Evolutionary conservation across 306 rosid genomes (phyloP).

Genomic region (Corylus heterophylla): DNA sequence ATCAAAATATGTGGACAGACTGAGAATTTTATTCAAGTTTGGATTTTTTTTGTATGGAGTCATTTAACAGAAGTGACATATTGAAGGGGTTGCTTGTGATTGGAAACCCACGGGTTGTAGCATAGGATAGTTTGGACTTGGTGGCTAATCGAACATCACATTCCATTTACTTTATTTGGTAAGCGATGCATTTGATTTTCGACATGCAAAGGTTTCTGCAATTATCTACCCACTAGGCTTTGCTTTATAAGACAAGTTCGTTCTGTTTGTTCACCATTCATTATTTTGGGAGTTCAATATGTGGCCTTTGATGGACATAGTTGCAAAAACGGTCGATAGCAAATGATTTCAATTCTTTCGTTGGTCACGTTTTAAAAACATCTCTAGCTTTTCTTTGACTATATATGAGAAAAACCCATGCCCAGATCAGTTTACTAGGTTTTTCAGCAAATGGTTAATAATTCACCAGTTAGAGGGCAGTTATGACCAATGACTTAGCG

Average conservation of each 20-base stretch:
- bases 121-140: neutral
- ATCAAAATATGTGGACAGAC: neutral
- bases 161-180: neutral
- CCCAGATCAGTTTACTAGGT: neutral
- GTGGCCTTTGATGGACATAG: neutral
- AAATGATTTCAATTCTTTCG: neutral
- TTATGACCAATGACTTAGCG: neutral
- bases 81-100: neutral
- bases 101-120: neutral
- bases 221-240: neutral
- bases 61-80: constrained; percentile 1
- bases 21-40: neutral
- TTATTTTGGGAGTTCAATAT: neutral
- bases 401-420: neutral
- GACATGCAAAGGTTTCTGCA: neutral
- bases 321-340: neutral
- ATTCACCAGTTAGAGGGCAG: neutral
- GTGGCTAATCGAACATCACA: neutral
- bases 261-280: neutral
- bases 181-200: neutral
- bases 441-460: neutral
- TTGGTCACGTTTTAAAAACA: neutral
- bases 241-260: neutral
- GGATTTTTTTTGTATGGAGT: constrained; percentile 2
- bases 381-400: neutral